Conservation (phyloP, 2,329 filamentous ascomycete genomes). For the Fusarium sp. region DNA sequence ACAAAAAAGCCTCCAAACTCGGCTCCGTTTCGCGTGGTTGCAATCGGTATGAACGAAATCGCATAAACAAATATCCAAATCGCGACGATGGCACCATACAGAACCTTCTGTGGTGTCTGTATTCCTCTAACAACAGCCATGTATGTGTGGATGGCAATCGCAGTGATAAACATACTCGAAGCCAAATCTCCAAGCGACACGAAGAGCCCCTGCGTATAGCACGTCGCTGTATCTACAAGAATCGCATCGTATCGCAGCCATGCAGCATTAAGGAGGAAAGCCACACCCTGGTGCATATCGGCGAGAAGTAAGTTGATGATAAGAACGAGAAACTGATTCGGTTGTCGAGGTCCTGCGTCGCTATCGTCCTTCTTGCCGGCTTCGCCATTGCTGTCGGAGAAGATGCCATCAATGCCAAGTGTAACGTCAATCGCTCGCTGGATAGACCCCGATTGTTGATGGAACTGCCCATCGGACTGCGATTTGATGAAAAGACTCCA, state of each 20-base stretch:
- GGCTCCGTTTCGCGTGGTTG: conserved; percentile 56
- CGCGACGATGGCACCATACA: conserved; percentile 60
- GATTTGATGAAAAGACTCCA: conserved; percentile 45
- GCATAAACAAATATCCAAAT: conserved; percentile 71
- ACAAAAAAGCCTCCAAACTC: conserved; percentile 65
- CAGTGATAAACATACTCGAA: conserved; percentile 73
- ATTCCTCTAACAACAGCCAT: conserved; percentile 68
- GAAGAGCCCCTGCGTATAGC: conserved; percentile 75
- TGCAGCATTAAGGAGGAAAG: conserved; percentile 71
- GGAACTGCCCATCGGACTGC: conserved; percentile 6
- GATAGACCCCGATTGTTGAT: conserved; percentile 17
- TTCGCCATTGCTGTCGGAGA: conserved; percentile 30
- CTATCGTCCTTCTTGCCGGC: neutral
- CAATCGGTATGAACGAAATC: conserved; percentile 64
- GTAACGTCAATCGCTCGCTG: conserved; percentile 50
- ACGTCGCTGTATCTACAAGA: conserved; percentile 63
- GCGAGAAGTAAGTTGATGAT: conserved; percentile 76
- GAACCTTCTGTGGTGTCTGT: conserved; percentile 59
- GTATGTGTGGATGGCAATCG: conserved; percentile 75
- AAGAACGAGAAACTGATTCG: conserved; percentile 75
- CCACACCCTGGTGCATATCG: conserved; percentile 72
- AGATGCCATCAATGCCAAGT: conserved; percentile 52
- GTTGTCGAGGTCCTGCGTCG: conserved; percentile 47
- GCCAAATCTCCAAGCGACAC: conserved; percentile 74
- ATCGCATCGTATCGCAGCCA: conserved; percentile 68